Base-by-base conservation (phyloP, 1,284 basidiomycete genomes). In the Porogramme epimiltina region DNA sequence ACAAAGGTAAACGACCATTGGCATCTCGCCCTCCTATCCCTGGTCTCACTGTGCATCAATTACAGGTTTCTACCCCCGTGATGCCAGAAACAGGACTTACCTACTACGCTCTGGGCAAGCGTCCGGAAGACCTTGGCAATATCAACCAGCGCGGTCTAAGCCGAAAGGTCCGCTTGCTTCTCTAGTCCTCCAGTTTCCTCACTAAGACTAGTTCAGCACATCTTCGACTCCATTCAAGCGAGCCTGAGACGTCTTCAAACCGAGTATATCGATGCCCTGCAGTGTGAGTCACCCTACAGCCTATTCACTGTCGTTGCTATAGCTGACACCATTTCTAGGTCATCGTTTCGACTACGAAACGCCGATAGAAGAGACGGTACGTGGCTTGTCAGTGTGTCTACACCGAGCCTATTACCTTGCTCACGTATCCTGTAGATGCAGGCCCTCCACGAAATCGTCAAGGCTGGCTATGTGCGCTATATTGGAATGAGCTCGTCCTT, bases 241-340 rank as follows among this genome's bases (percentile, higher is more conserved):
- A 74, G 71, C 18, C 57, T 77, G 26, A 63, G 72, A 54, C 64
- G 75, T 0, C 66, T 77, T 13, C 66, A 69, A 37, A 58, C 74
- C 3, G 75, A 77, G 43, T 75, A 77, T 56, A 66, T 77, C 59
- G 75, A 77, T 49, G 53, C 75, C 4, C 61, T 71, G 4, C 70
- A 73, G 49, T 60, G 54, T 61, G 36, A 28, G 58, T 31, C n/a
- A n/a, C n/a, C n/a, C n/a, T n/a, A n/a, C n/a, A n/a, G n/a, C n/a
- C n/a, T n/a, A n/a, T n/a, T n/a, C n/a, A n/a, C n/a, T n/a, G n/a
- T n/a, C n/a, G n/a, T n/a, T n/a, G n/a, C n/a, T n/a, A n/a, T n/a
- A n/a, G n/a, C n/a, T n/a, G n/a, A n/a, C 31, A 16, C 22, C 26
- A 1, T 4, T 9, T 8, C 2, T 11, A 62, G 60, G 52, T 28